Conservation (phyloP, 2,329 filamentous ascomycete genomes). For the Coniochaeta hoffmannii region DNA sequence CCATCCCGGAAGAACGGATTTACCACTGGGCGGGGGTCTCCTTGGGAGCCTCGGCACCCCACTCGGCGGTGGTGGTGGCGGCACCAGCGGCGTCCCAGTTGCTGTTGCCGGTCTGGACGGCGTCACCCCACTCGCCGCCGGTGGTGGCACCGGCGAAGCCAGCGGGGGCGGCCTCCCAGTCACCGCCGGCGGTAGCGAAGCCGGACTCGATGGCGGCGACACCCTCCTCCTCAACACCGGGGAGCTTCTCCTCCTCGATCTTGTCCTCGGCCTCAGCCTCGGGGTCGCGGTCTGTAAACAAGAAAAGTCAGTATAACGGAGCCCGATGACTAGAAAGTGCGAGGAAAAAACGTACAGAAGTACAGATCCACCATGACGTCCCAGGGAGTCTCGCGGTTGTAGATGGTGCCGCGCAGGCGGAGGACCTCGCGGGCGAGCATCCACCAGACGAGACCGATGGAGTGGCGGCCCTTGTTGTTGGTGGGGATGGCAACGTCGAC, state of each 20-base stretch:
- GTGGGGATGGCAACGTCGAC: slow-evolving; percentile 99
- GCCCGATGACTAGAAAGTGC: slow-evolving; percentile 7
- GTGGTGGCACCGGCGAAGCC: slow-evolving; percentile 57
- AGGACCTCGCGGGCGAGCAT: slow-evolving; percentile 99
- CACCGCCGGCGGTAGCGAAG: slow-evolving; percentile 59
- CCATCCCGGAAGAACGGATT: slow-evolving; percentile 12
- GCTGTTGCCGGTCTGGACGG: slow-evolving; percentile 37
- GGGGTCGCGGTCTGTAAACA: slow-evolving; percentile 77
- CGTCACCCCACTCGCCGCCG: slow-evolving; percentile 49
- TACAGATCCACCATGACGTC: slow-evolving; percentile 99
- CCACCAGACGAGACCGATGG: slow-evolving; percentile 99
- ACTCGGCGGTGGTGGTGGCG: slow-evolving; percentile 50
- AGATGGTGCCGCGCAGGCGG: slow-evolving; percentile 93
- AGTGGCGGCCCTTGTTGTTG: slow-evolving; percentile 99
- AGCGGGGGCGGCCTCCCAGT: slow-evolving; percentile 80
- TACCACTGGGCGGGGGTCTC: slow-evolving; percentile 43
- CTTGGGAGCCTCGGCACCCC: slow-evolving; percentile 41
- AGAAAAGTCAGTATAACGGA: slow-evolving; percentile 1
- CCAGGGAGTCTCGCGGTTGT: slow-evolving; percentile 94
- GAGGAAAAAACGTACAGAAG: slow-evolving; percentile 64
- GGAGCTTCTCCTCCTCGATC: slow-evolving; percentile 83
- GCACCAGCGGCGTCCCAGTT: slow-evolving; percentile 55
- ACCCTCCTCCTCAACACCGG: slow-evolving; percentile 78
- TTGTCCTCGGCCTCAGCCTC: slow-evolving; percentile 99
- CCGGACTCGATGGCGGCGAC: slow-evolving; percentile 70